A percentile compares a stretch with the other conserved stretches of the same genome.
Conservation (phyloP, 176 grass and related monocot genomes). For the Zizania latifolia region DNA sequence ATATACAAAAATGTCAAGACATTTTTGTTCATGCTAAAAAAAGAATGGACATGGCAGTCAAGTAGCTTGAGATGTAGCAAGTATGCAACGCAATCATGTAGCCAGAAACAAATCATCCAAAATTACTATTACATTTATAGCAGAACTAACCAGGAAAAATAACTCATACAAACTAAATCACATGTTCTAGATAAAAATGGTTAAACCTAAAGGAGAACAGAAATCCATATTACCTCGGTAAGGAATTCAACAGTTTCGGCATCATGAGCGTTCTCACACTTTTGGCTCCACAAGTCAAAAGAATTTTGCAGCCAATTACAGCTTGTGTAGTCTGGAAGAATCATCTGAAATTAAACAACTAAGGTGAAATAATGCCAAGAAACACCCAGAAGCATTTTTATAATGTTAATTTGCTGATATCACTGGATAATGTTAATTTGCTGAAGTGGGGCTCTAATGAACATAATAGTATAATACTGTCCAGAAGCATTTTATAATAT, state of each 20-base stretch:
- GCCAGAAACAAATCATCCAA: neutral
- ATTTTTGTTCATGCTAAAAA: neutral
- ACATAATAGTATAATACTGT: neutral
- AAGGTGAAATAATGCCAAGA: constrained; percentile 24
- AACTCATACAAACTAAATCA: neutral
- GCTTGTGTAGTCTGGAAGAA: constrained; percentile 69
- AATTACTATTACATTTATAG: neutral
- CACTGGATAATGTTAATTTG: neutral
- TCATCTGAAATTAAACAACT: constrained; percentile 68
- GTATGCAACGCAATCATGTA: neutral
- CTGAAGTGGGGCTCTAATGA: neutral
- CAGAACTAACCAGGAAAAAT: neutral
- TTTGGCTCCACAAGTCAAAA: constrained; percentile 55
- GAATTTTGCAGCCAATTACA: constrained; percentile 58
- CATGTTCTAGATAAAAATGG: neutral
- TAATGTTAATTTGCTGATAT: neutral
- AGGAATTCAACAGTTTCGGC: constrained; percentile 77
- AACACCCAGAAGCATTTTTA: neutral
- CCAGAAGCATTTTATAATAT: neutral
- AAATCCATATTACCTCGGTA: constrained; percentile 53
- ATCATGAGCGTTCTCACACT: constrained; percentile 47
- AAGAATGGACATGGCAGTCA: neutral
- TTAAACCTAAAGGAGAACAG: constrained; percentile 9
- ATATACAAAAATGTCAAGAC: neutral
- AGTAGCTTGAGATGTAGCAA: constrained; percentile 21